phyloP scores from a whole-genome alignment of 2,329 filamentous ascomycete genomes.

The Xylaria sp. region DNA sequence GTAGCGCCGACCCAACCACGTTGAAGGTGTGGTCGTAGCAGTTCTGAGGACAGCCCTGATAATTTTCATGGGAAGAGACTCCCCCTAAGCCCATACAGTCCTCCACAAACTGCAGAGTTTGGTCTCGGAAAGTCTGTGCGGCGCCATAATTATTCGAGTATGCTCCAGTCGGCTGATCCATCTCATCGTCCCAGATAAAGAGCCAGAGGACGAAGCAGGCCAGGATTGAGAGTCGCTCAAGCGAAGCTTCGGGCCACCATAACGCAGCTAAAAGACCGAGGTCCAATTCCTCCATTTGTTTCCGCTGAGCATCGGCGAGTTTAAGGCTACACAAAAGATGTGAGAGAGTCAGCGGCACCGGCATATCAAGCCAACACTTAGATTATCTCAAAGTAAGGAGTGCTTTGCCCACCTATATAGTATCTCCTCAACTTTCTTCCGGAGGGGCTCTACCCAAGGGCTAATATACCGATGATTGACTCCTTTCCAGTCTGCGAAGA shows the following conservation, averaged over 20 bases:
- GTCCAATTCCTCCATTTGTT: conserved; percentile 30
- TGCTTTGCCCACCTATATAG: neutral
- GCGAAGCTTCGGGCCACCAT: conserved; percentile 34
- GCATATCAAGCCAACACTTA: neutral
- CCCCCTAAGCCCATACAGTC: conserved; percentile 2
- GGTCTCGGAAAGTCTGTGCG: conserved; percentile 28
- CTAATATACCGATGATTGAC: neutral
- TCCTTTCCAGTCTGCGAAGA: neutral
- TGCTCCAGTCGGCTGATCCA: conserved; percentile 32
- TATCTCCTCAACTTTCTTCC: neutral
- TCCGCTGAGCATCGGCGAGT: neutral
- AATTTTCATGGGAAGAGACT: neutral
- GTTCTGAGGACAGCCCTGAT: neutral
- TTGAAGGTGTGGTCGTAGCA: conserved; percentile 31
- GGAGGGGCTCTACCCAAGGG: neutral
- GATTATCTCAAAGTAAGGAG: neutral
- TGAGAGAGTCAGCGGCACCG: neutral
- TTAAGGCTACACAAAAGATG: conserved; percentile 4
- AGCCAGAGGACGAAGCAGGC: conserved; percentile 35
- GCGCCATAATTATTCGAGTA: conserved; percentile 24
- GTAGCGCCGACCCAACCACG: conserved; percentile 29
- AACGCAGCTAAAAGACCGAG: conserved; percentile 33
- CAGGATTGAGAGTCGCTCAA: conserved; percentile 28
- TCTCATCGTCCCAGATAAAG: conserved; percentile 37
- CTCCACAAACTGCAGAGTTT: conserved; percentile 24